Conservation (phyloP, 73 alveolate species). For the Tetrahymena malaccensis region DNA sequence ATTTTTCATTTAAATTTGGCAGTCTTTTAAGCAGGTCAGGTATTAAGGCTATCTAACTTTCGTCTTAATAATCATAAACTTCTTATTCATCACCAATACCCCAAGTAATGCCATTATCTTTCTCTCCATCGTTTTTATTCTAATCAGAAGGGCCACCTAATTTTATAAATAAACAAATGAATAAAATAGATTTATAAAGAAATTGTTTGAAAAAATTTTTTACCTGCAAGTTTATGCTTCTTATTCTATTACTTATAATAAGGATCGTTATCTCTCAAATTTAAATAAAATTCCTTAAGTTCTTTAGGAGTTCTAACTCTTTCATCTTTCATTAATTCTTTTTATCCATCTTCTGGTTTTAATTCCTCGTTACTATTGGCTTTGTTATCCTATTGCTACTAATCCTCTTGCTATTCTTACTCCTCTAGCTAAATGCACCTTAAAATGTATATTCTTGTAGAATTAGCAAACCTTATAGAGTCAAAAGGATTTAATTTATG, state of each 20-base stretch:
- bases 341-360: not conserved
- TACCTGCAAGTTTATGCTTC: not conserved
- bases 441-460: conserved; percentile 8
- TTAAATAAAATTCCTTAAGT: not conserved
- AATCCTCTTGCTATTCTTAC: conserved; percentile 26
- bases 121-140: not conserved
- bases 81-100: not conserved
- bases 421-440: conserved; percentile 21
- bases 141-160: not conserved
- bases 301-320: not conserved
- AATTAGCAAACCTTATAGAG: conserved; percentile 47
- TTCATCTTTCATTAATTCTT: not conserved
- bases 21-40: not conserved
- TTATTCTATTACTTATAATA: not conserved
- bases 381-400: conserved; percentile 46
- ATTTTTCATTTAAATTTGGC: not conserved
- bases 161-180: not conserved
- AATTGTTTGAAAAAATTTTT: not conserved
- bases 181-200: not conserved
- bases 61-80: not conserved
- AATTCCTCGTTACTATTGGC: conserved; percentile 7
- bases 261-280: not conserved
- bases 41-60: not conserved
- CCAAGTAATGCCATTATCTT: not conserved
- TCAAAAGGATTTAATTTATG: conserved; percentile 50